These are phyloP conservation scores for Thalassiosira hispida DNA, from an alignment of 352 stramenopile species.

Conservation along the genomic window DNA sequence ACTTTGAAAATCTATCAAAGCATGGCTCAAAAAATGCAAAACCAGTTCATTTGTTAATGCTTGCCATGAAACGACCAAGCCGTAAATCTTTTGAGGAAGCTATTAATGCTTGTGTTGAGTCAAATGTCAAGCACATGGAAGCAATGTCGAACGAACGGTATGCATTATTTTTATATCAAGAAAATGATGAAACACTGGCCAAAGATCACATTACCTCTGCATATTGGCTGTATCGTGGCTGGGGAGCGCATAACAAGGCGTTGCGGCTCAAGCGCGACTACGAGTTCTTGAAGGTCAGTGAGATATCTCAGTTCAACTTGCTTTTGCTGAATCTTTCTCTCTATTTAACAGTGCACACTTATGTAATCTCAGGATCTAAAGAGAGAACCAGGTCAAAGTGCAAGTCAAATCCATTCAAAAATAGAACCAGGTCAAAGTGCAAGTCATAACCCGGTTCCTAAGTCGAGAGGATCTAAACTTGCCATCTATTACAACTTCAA, in stretches of 20 bases:
- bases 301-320: no score
- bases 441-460: no score
- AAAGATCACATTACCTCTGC: slow-evolving; percentile 22
- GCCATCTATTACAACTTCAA: no score
- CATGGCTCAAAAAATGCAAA: slow-evolving; percentile 37
- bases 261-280: not conserved
- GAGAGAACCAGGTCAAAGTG: no score
- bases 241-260: slow-evolving; percentile 30
- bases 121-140: slow-evolving; percentile 23
- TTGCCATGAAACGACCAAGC: slow-evolving; percentile 39
- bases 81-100: slow-evolving; percentile 25
- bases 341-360: no score
- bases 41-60: slow-evolving; percentile 37
- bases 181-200: not conserved
- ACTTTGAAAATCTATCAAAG: slow-evolving; percentile 33
- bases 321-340: no score
- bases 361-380: no score
- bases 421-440: no score
- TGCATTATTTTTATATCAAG: slow-evolving; percentile 12
- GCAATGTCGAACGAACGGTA: slow-evolving; percentile 43
- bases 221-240: slow-evolving; percentile 34
- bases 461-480: no score
- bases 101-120: slow-evolving; percentile 33
- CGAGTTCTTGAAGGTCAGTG: no score
- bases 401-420: no score